These are phyloP conservation scores for Myrica gale DNA, from an alignment of 306 rosid genomes.

Conservation along the genomic window DNA sequence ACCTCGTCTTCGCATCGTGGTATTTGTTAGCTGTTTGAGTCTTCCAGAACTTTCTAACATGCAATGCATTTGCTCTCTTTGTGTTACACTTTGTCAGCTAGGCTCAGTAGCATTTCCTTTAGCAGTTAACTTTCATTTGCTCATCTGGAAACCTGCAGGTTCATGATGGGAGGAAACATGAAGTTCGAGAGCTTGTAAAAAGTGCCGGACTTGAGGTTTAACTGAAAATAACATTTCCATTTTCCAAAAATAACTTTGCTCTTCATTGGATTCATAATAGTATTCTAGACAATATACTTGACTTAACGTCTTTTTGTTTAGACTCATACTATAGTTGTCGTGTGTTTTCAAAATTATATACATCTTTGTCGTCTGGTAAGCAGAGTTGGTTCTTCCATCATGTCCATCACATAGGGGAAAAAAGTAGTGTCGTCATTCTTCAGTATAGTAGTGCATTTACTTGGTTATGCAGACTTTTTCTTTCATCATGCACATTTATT, in stretches of 20 bases:
- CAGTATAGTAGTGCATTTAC: not conserved
- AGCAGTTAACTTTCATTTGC: constrained; percentile 30
- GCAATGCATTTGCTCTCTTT: constrained; percentile 20
- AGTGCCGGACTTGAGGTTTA: constrained; percentile 84
- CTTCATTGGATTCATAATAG: not conserved
- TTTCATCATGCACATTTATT: not conserved
- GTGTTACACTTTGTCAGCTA: not conserved
- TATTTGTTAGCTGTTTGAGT: constrained; percentile 32
- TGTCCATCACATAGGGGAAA: not conserved
- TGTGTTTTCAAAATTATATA: not conserved
- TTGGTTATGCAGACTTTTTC: not conserved
- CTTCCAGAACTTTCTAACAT: constrained; percentile 16
- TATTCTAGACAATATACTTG: not conserved
- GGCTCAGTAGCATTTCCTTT: not conserved
- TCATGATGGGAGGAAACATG: constrained; percentile 98
- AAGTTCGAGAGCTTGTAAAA: constrained; percentile 92
- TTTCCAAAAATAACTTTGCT: not conserved
- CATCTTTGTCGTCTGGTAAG: not conserved
- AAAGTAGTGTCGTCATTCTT: not conserved
- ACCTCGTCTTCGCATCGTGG: constrained; percentile 85
- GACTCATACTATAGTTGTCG: not conserved
- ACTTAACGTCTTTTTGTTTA: not conserved
- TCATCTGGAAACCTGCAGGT: constrained; percentile 53
- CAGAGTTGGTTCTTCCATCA: not conserved
- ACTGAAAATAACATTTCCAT: constrained; percentile 10